Base-by-base conservation (phyloP, 2,329 filamentous ascomycete genomes). In the Mycosphaerella sp. region DNA sequence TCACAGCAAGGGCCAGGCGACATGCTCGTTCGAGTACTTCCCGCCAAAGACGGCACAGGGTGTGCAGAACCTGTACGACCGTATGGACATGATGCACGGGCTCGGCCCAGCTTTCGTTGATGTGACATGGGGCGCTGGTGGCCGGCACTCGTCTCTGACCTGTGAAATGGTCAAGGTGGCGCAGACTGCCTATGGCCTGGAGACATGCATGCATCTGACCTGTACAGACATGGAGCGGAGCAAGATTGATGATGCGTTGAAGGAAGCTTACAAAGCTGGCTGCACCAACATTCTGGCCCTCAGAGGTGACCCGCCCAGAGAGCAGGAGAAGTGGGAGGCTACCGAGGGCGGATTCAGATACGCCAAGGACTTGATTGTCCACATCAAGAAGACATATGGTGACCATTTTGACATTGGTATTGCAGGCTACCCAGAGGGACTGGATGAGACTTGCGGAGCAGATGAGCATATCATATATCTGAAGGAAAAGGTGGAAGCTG, bases 11-110 rank as follows among this genome's bases (percentile, higher is more conserved):
- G 83, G 84, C 70, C 82, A 86, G 67, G 86, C 91, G 54, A 93
- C 90, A 69, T 96, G 96, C 79, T 98, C 93, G 56, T 98, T 98
- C 77, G 93, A 98, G 73, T 98, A 95, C 79, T 98, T 98, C 75
- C 93, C 93, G 48, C 93, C 93, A 39, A 98, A 98, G 78, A 98
- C 93, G 6, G 87, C 89, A 9, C 89, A 93, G 75, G 93, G 93
- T 79, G 92, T 98, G 10, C 93, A 98, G 76, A 98, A 98, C 72
- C 84, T 98, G 55, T 98, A 98, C 79, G 93, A 98, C 66, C 89
- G 93, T 64, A 97, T 98, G 88, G 93, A 98, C 74, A 90, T 91
- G 74, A 98, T 98, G 93, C 90, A 95, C 73, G 83, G 86, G 67
- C 82, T 95, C 60, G 93, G 90, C 1, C 93, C 92, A 60, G 86